Base-by-base conservation (phyloP, 768 basidiomycete genomes). In the Cystofilobasidium bisporidii region DNA sequence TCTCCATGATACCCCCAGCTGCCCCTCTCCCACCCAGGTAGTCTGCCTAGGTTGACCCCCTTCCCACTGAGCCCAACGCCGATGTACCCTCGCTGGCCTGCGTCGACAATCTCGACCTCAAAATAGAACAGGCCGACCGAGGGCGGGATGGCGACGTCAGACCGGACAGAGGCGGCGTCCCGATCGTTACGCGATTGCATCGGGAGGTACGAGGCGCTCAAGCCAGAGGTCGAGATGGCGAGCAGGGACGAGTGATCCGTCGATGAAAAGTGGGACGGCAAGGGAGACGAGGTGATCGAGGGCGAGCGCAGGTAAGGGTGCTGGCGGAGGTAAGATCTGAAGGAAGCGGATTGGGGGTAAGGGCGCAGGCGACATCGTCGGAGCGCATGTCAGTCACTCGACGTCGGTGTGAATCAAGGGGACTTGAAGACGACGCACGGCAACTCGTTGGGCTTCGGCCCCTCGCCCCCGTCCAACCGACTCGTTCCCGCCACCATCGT, bases 101-200 rank as follows among this genome's bases (percentile, higher is more conserved):
- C 88, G 74, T 87, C 85, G 9, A 87, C 75, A 56, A 98, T 84
- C 72, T 88, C 84, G 8, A 91, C 85, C 79, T 99, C 94, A 75
- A 87, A 99, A 76, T 98, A 99, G 75, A 90, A 94, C 64, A 98
- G 85, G 28, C 93, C 96, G 72, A 88, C 88, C 15, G 87, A 85
- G 0, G 86, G 81, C 1, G 93, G 93, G 58, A 94, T 87, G 0
- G 87, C 83, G 71, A 84, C 79, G 53, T 83, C 83, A 0, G 93
- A 85, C 61, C 91, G 83, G 5, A 88, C 87, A 48, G 91, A 82
- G 15, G 89, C 89, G 0, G 91, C 90, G 64, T 94, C 91, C 67
- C 84, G 84, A 65, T 92, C 89, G 71, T 65, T 6, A 20, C 63
- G 36, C 65, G 70, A 45, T 48, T 10, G 62, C 24, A n/a, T 48